Percentiles rank a stretch among this genome's conserved stretches.
These are phyloP conservation scores for Eucommia ulmoides DNA, from an alignment of 257 asterid species.

Conservation along the genomic window DNA sequence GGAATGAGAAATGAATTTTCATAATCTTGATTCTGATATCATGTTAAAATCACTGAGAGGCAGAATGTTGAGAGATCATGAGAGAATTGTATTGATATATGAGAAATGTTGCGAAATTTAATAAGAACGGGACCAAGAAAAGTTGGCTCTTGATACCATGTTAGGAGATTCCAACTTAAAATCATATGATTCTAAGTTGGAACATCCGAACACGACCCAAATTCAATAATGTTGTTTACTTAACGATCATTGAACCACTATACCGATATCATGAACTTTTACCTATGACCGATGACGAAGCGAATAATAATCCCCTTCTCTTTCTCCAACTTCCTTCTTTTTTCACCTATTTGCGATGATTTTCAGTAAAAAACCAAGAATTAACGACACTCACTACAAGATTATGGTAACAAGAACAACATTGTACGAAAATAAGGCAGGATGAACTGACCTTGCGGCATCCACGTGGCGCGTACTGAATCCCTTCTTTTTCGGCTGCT, in stretches of 20 bases:
- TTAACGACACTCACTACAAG: constrained; percentile 3
- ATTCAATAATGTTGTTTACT: neutral
- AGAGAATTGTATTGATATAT: no score
- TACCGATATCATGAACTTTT: neutral
- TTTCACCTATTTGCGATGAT: constrained; percentile 39
- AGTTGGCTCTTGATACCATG: neutral
- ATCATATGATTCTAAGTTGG: neutral
- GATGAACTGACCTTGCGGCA: constrained; percentile 63
- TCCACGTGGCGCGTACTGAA: constrained; percentile 87
- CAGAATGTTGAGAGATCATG: no score
- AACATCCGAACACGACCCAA: neutral
- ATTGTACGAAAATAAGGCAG: neutral
- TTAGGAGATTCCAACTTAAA: neutral
- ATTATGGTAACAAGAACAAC: neutral
- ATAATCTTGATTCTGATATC: no score
- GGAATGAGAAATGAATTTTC: no score
- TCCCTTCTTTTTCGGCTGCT: constrained; percentile 90
- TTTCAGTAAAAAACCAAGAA: constrained; percentile 5
- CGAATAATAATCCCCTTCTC: constrained; percentile 79
- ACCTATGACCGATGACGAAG: constrained; percentile 87
- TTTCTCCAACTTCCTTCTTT: constrained; percentile 44
- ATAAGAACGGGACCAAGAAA: no score
- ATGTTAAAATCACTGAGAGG: no score
- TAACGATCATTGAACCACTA: neutral
- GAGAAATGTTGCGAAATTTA: no score